Percentiles rank a stretch among this genome's conserved stretches.
phyloP scores from a whole-genome alignment of 1,139 yeast species.

The Blastobotrys capitulatus region DNA sequence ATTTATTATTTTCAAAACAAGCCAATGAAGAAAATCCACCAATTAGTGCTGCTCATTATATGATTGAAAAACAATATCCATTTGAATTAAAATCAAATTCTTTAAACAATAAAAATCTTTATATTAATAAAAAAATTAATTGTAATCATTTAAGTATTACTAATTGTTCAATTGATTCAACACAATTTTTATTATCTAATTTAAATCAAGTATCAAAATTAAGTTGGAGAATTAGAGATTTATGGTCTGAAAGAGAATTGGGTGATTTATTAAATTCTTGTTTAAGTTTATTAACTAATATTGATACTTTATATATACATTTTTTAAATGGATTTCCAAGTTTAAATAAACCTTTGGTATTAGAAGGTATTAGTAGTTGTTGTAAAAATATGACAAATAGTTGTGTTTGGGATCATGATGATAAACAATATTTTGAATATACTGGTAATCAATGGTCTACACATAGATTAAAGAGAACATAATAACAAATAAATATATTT shows the following conservation, averaged over 20 bases:
- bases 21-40: not conserved
- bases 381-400: not conserved
- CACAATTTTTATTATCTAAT: not conserved
- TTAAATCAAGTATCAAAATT: not conserved
- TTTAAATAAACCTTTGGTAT: conserved; percentile 1
- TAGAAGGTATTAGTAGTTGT: not conserved
- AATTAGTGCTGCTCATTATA: not conserved
- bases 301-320: not conserved
- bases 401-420: conserved; percentile 5
- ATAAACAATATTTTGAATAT: not conserved
- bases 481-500: not conserved
- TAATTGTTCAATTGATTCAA: not conserved
- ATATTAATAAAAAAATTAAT: not conserved
- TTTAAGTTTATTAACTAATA: not conserved
- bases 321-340: not conserved
- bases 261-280: not conserved
- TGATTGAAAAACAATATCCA: not conserved
- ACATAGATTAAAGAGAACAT: not conserved
- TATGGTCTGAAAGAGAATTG: not conserved
- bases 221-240: not conserved
- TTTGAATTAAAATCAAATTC: not conserved
- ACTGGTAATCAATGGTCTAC: not conserved
- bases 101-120: too few species aligned
- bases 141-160: not conserved
- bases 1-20: too few species aligned